Base-by-base conservation (phyloP, 192 early-diverging fungal species). In the Dimargaris cristalligena region DNA sequence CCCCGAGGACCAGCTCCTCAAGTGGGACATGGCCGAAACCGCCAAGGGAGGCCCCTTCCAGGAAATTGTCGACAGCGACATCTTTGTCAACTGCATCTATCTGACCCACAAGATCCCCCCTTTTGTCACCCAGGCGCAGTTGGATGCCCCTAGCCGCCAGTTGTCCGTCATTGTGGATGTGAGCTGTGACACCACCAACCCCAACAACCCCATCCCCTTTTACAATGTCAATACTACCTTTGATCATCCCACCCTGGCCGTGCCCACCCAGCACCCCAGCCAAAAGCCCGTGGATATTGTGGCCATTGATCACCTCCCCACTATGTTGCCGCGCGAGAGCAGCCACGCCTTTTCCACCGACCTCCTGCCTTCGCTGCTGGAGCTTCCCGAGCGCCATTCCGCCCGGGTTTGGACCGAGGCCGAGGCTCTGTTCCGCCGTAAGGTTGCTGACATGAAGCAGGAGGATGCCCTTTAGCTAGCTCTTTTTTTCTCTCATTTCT, bases 71-170 rank as follows among this genome's bases (percentile, higher is more conserved):
- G 74, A 82, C 34, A 68, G 75, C 56, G 92, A 98, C 67, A 87
- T 95, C 64, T 98, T 98, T 75, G 82, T 98, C 84, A 98, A 98
- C 81, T 98, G 90, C 78, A 98, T 98, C 76, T 98, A 98, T 66
- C 81, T 98, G 59, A 85, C 78, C 67, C 70, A 83, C 44, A 77
- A 83, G 66, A 98, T 98, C 61, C 91, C 92, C 55, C 91, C 94
- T 32, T 98, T 98, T 68, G 65, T 98, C 67, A 94, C 90, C 26
- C 80, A 76, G 60, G 80, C 85, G 51, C 78, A 83, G 79, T 70
- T 91, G 50, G 81, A 86, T 61, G 64, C 60, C 51, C 54, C 54
- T 23, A 70, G 78, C 38, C 78, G 91, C 54, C 76, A 76, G 46
- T 63, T 98, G 54, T 82, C 82, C 29, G 86, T 94, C 28, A 80